Percentiles rank a stretch among this genome's conserved stretches.
These are phyloP conservation scores for Geotrichum fermentans DNA, from an alignment of 1,139 yeast genomes.

Conservation along the genomic window DNA sequence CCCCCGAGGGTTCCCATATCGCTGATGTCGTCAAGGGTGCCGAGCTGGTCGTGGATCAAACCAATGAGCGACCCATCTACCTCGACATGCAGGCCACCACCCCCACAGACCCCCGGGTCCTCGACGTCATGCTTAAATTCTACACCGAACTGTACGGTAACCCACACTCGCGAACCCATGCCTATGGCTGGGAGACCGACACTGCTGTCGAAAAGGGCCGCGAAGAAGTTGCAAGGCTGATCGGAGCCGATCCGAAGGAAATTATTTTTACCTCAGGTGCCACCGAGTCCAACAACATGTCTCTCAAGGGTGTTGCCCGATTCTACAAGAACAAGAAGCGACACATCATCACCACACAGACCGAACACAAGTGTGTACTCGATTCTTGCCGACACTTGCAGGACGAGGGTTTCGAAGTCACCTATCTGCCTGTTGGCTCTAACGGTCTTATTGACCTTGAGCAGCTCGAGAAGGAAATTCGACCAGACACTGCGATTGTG, in stretches of 20 bases:
- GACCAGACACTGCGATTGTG: conserved; percentile 87
- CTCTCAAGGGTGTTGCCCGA: conserved; percentile 89
- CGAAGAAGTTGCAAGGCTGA: conserved; percentile 69
- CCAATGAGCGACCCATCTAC: conserved; percentile 66
- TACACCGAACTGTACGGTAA: conserved; percentile 94
- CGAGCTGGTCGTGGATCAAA: conserved; percentile 8
- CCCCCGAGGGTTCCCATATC: conserved; percentile 19
- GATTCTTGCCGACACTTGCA: conserved; percentile 93
- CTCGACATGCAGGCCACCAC: conserved; percentile 97
- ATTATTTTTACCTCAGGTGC: conserved; percentile 97
- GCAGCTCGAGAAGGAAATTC: conserved; percentile 72
- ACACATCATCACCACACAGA: conserved; percentile 92
- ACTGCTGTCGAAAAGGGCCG: conserved; percentile 87
- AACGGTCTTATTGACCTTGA: conserved; percentile 80
- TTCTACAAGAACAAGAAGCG: conserved; percentile 85
- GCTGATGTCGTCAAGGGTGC: conserved; percentile 18
- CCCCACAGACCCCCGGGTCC: conserved; percentile 93
- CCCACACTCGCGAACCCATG: conserved; percentile 86
- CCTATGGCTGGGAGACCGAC: conserved; percentile 99
- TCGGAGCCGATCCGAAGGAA: conserved; percentile 93
- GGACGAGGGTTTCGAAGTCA: conserved; percentile 95
- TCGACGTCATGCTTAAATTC: conserved; percentile 88
- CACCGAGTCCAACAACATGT: conserved; percentile 94
- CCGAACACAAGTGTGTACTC: conserved; percentile 96
- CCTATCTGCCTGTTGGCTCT: conserved; percentile 76